phyloP scores from a whole-genome alignment of 306 rosid species.

The Sophora flavescens region DNA sequence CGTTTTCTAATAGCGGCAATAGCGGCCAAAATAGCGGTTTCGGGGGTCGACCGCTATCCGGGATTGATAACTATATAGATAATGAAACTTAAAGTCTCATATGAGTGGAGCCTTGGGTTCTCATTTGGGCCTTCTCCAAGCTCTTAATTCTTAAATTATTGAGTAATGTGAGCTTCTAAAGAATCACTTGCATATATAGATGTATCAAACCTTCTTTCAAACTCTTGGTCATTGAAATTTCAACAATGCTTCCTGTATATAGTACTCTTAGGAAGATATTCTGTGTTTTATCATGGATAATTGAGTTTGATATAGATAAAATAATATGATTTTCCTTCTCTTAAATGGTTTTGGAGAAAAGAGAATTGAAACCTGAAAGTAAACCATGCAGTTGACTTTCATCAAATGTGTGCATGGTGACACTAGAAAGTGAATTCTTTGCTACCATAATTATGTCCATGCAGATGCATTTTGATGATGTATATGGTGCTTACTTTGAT shows the following conservation, averaged over 20 bases:
- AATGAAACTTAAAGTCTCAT: constrained; percentile 4
- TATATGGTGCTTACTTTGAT: constrained; percentile 85
- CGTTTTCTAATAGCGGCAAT: too few relatives aligned
- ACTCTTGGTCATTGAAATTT: too few relatives aligned
- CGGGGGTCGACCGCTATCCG: too few relatives aligned
- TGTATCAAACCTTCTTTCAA: too few relatives aligned
- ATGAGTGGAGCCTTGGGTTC: background rate
- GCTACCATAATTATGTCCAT: constrained; percentile 27
- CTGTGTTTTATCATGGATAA: too few relatives aligned
- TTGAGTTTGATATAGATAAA: constrained; percentile 17
- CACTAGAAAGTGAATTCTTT: constrained; percentile 15
- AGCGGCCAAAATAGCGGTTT: too few relatives aligned
- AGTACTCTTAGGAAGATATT: constrained; percentile 10
- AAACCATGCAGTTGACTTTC: constrained; percentile 31
- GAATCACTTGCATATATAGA: too few relatives aligned
- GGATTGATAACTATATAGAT: background rate
- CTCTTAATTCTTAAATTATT: too few relatives aligned
- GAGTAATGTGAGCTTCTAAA: too few relatives aligned
- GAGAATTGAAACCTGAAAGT: constrained; percentile 27
- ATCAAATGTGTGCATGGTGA: constrained; percentile 25
- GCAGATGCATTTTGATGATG: constrained; percentile 89
- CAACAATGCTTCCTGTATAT: too few relatives aligned
- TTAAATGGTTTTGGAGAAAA: constrained; percentile 7
- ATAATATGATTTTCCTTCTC: constrained; percentile 7
- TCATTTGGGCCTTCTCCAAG: too few relatives aligned